These are phyloP conservation scores for Ophioceras dolichostomum DNA, from an alignment of 2,329 filamentous ascomycete genomes.

Conservation along the genomic window DNA sequence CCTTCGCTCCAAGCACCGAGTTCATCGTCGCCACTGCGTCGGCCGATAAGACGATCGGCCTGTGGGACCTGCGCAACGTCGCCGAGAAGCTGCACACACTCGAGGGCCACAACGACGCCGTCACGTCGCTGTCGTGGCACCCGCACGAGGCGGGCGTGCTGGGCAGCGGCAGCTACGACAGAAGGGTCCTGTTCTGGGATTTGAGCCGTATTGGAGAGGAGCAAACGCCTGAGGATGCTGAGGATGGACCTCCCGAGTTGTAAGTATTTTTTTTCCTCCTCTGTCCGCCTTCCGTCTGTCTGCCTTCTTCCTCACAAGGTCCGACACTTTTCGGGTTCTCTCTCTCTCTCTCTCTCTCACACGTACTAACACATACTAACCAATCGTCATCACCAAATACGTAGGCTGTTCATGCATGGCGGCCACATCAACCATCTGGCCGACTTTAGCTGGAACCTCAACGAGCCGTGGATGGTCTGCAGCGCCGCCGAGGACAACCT, in stretches of 20 bases:
- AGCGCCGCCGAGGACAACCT: constrained; percentile 95
- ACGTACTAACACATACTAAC: constrained; percentile 9
- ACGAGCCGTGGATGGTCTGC: constrained; percentile 93
- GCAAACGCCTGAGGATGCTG: constrained; percentile 85
- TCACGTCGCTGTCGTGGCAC: constrained; percentile 91
- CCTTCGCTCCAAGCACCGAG: constrained; percentile 89
- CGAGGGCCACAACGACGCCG: constrained; percentile 77
- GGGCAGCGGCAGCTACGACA: constrained; percentile 84
- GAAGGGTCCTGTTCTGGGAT: constrained; percentile 94
- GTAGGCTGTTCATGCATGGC: constrained; percentile 96
- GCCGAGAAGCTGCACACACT: constrained; percentile 83
- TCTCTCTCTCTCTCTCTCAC: constrained; percentile 2
- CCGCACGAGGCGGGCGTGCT: constrained; percentile 80
- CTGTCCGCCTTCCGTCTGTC: not conserved
- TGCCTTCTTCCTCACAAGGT: not conserved
- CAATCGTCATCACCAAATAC: too few species aligned
- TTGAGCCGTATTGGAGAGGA: constrained; percentile 85
- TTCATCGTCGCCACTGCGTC: constrained; percentile 85
- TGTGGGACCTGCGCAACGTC: constrained; percentile 91
- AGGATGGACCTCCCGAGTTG: constrained; percentile 92
- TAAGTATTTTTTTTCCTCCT: constrained; percentile 33
- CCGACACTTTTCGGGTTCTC: too few species aligned
- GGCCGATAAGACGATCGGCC: constrained; percentile 84
- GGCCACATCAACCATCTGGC: constrained; percentile 94
- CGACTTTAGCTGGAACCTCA: constrained; percentile 96